Evolutionary conservation across 2,329 filamentous ascomycete genomes (phyloP).

Genomic region (Xylariaceae sp.): DNA sequence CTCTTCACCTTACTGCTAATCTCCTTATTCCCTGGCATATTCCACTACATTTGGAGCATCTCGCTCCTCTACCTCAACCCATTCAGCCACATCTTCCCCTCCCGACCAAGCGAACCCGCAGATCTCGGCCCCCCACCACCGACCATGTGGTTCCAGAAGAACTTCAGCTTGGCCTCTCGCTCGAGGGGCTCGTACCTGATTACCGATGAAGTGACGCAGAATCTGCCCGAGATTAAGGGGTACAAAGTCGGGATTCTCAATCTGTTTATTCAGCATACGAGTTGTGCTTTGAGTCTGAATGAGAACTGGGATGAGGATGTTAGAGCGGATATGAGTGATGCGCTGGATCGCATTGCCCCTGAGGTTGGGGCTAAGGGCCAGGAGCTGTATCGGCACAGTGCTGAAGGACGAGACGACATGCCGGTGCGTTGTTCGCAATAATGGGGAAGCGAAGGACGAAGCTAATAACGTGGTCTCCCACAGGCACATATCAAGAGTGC

Average conservation of each 20-base stretch:
- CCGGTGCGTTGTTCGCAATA: conserved; percentile 54
- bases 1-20: conserved; percentile 47
- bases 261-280: conserved; percentile 94
- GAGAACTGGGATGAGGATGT: conserved; percentile 88
- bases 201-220: conserved; percentile 67
- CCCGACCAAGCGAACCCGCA: conserved; percentile 6
- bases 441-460: conserved; percentile 52
- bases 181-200: conserved; percentile 85
- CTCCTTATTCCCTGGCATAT: conserved; percentile 49
- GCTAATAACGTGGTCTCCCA: conserved; percentile 23
- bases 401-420: conserved; percentile 91
- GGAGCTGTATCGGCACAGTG: conserved; percentile 78
- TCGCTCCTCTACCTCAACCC: conserved; percentile 39
- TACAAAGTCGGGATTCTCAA: conserved; percentile 87
- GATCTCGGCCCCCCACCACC: conserved; percentile 20
- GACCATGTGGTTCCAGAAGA: conserved; percentile 80
- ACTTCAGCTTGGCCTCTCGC: conserved; percentile 71
- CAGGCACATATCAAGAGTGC: conserved; percentile 91
- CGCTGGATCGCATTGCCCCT: conserved; percentile 83
- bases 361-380: conserved; percentile 68
- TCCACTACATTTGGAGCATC: conserved; percentile 49
- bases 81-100: conserved; percentile 10
- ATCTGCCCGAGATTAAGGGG: conserved; percentile 72
- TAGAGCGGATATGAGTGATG: conserved; percentile 89
- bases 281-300: conserved; percentile 84